A percentile compares a stretch with the other conserved stretches of the same genome.
Evolutionary conservation across 257 asterid genomes (phyloP).

Genomic region (Galeopsis tetrahit): DNA sequence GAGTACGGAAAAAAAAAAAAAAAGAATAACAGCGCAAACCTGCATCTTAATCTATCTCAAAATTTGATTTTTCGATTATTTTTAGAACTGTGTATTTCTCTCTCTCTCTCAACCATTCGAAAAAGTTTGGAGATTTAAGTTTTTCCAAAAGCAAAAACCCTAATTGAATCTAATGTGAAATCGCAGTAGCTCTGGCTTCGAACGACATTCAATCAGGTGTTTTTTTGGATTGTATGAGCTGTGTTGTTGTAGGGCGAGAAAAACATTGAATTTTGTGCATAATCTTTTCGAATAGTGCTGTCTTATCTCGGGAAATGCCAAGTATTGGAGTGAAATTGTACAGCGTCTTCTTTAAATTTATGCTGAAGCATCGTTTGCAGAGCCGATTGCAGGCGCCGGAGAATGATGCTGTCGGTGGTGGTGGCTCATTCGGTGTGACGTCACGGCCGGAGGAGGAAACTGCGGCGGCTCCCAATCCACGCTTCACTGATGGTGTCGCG

Average conservation of each 20-base stretch:
- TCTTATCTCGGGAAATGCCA: constrained; percentile 65
- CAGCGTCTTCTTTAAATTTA: constrained; percentile 84
- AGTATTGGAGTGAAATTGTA: constrained; percentile 85
- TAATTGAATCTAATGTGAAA: constrained; percentile 36
- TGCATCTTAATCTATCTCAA: constrained; percentile 40
- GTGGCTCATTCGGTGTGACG: constrained; percentile 75
- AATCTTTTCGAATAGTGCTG: neutral
- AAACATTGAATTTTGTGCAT: constrained; percentile 17
- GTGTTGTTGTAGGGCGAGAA: constrained; percentile 15
- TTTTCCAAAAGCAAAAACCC: constrained; percentile 37
- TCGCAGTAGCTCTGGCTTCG: constrained; percentile 31
- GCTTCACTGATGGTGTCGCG: constrained; percentile 86
- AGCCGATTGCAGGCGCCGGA: constrained; percentile 69
- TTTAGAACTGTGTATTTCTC: constrained; percentile 13
- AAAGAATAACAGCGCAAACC: constrained; percentile 34
- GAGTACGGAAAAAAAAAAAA: neutral
- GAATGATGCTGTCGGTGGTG: constrained; percentile 44
- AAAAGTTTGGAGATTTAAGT: constrained; percentile 26
- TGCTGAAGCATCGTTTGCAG: constrained; percentile 91
- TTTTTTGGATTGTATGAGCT: constrained; percentile 35
- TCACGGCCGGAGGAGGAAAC: constrained; percentile 85
- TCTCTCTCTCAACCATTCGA: constrained; percentile 27
- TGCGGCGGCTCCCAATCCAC: constrained; percentile 68
- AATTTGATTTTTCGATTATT: constrained; percentile 21
- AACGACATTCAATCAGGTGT: constrained; percentile 45